phyloP scores from a whole-genome alignment of 768 basidiomycete genomes.

The Hypsizygus marmoreus region DNA sequence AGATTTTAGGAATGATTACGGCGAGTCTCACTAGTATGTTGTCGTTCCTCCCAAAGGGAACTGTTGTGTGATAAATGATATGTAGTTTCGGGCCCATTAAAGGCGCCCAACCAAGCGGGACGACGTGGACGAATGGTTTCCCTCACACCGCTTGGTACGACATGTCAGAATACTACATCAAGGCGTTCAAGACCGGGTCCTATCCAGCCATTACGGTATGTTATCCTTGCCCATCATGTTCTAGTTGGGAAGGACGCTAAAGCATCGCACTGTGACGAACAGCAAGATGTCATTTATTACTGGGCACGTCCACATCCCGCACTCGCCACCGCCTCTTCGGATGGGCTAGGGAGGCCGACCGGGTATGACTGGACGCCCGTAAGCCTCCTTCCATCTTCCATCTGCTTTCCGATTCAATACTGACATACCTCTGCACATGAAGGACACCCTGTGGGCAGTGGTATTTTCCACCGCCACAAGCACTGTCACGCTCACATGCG shows the following conservation, averaged over 20 bases:
- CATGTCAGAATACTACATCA: constrained; percentile 65
- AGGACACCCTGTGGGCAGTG: constrained; percentile 69
- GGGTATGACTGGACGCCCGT: constrained; percentile 57
- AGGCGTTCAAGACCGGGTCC: constrained; percentile 65
- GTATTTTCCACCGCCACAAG: constrained; percentile 57
- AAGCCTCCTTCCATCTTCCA: constrained; percentile 22
- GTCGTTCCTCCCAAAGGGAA: background rate
- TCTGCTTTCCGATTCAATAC: too few species aligned
- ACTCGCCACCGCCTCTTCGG: constrained; percentile 42
- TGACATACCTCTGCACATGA: constrained; percentile 12
- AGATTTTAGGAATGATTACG: constrained; percentile 64
- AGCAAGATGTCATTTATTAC: constrained; percentile 51
- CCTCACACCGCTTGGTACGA: constrained; percentile 60
- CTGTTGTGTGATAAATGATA: background rate
- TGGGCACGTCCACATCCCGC: constrained; percentile 70
- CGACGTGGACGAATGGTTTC: constrained; percentile 43
- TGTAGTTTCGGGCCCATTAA: constrained; percentile 60
- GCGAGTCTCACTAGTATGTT: constrained; percentile 70
- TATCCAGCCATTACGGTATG: constrained; percentile 59
- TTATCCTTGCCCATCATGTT: constrained; percentile 12
- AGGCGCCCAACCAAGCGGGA: constrained; percentile 44
- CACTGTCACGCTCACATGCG: constrained; percentile 52
- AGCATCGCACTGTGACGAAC: constrained; percentile 2
- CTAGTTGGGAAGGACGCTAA: too few species aligned
- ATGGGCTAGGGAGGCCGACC: constrained; percentile 47